These are phyloP conservation scores for Penicillium olsonii DNA, from an alignment of 2,329 filamentous ascomycete species.

Conservation along the genomic window DNA sequence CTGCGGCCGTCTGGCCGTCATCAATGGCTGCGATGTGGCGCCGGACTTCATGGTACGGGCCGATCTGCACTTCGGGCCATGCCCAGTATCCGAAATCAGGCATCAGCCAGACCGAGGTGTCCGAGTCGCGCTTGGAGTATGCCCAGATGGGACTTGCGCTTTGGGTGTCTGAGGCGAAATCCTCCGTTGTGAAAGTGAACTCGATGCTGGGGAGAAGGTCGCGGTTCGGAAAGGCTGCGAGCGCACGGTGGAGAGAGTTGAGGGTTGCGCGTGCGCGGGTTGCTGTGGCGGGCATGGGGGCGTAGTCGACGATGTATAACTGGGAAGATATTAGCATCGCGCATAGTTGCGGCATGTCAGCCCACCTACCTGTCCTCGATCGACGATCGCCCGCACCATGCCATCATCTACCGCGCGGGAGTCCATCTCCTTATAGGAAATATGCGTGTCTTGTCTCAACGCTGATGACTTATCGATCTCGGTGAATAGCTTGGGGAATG, in stretches of 20 bases:
- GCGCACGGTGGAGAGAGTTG: slow-evolving; percentile 51
- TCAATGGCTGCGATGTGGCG: slow-evolving; percentile 41
- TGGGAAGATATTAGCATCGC: slow-evolving; percentile 11
- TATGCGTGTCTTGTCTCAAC: slow-evolving; percentile 21
- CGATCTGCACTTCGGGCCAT: slow-evolving; percentile 52
- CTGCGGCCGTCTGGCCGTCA: slow-evolving; percentile 24
- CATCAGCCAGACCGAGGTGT: slow-evolving; percentile 51
- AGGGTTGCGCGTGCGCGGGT: slow-evolving; percentile 46
- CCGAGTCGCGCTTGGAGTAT: slow-evolving; percentile 44
- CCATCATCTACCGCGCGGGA: slow-evolving; percentile 34
- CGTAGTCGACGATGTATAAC: slow-evolving; percentile 42
- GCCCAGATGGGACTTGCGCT: slow-evolving; percentile 43
- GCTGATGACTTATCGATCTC: slow-evolving; percentile 38
- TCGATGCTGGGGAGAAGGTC: slow-evolving; percentile 50
- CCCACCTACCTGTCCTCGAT: slow-evolving; percentile 37
- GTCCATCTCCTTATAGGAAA: slow-evolving; percentile 39
- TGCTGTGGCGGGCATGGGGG: slow-evolving; percentile 35
- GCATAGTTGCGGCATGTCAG: background rate
- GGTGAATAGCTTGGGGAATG: slow-evolving; percentile 43
- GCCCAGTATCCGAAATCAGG: slow-evolving; percentile 58
- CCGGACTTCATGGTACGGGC: slow-evolving; percentile 47
- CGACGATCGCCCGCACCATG: slow-evolving; percentile 40
- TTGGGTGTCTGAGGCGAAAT: slow-evolving; percentile 37
- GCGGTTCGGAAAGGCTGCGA: slow-evolving; percentile 42
- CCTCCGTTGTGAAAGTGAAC: slow-evolving; percentile 52